Percentiles rank a stretch among this genome's conserved stretches.
phyloP scores from a whole-genome alignment of 768 basidiomycete species.

The Hygrophorus pudorinus region DNA sequence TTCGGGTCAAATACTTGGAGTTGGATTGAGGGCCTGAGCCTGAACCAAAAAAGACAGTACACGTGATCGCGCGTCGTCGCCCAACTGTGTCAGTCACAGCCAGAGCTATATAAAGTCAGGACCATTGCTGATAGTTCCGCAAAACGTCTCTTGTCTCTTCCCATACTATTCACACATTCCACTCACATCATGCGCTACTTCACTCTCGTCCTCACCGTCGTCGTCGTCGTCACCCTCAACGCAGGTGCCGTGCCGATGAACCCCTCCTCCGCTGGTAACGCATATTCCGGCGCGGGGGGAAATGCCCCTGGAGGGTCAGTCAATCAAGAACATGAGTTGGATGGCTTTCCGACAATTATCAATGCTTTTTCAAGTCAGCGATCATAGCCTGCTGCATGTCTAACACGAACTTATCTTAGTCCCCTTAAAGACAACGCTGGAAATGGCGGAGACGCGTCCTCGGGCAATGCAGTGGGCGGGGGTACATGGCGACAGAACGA shows the following conservation, averaged over 20 bases:
- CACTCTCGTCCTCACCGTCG: conserved; percentile 16
- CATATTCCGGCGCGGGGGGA: conserved; percentile 25
- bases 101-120: too few species aligned
- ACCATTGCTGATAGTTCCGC: background rate
- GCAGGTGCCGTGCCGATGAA: conserved; percentile 6
- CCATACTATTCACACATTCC: conserved; percentile 9
- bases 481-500: too few species aligned
- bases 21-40: too few species aligned
- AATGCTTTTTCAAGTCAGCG: too few species aligned
- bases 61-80: too few species aligned
- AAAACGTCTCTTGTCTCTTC: conserved; percentile 9
- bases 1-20: background rate
- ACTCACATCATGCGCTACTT: conserved; percentile 18
- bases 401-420: background rate
- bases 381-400: background rate
- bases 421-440: conserved; percentile 22
- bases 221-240: conserved; percentile 13
- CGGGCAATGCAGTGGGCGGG: conserved; percentile 17
- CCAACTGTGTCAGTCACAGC: too few species aligned
- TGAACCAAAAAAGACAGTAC: background rate
- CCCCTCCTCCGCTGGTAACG: conserved; percentile 18
- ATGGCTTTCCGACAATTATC: conserved; percentile 5
- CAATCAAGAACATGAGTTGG: conserved; percentile 21
- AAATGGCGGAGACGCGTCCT: conserved; percentile 22
- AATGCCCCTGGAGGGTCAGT: conserved; percentile 21